Percentiles rank a stretch among this genome's conserved stretches.
These are phyloP conservation scores for Liriodendron chinense DNA, from an alignment of 164 flowering plant species.

Conservation along the genomic window DNA sequence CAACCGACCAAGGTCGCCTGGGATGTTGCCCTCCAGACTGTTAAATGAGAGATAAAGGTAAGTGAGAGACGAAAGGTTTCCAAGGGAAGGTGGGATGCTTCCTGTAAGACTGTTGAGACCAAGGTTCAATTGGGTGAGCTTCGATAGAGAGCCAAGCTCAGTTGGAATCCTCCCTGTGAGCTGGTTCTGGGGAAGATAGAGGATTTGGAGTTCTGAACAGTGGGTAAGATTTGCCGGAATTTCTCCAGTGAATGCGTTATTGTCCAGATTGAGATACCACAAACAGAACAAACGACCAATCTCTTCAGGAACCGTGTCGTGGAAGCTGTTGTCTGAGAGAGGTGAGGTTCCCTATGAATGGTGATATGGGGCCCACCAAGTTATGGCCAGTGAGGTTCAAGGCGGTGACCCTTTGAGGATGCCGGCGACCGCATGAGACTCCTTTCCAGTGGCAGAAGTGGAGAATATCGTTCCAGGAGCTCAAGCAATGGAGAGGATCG, in stretches of 20 bases:
- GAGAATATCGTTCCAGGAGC: too few species aligned
- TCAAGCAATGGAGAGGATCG: too few species aligned
- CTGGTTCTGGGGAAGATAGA: background rate
- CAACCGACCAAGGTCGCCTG: background rate
- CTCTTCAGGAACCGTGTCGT: slow-evolving; percentile 9
- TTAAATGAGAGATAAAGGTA: background rate
- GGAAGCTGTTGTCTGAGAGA: slow-evolving; percentile 1
- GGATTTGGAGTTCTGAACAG: background rate
- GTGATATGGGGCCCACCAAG: slow-evolving; percentile 4
- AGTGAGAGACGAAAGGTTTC: slow-evolving; percentile 11
- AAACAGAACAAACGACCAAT: slow-evolving; percentile 6
- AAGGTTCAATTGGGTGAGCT: background rate
- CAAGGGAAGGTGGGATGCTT: slow-evolving; percentile 8
- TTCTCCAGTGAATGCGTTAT: slow-evolving; percentile 2
- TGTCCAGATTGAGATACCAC: background rate
- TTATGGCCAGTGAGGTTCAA: too few species aligned
- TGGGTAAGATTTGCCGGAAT: slow-evolving; percentile 6
- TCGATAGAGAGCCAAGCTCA: background rate
- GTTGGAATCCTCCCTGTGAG: slow-evolving; percentile 4
- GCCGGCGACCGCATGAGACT: too few species aligned
- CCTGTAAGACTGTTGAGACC: background rate
- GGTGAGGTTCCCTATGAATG: slow-evolving; percentile 13
- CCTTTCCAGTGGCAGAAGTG: too few species aligned
- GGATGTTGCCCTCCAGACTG: background rate
- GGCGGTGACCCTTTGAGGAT: too few species aligned